These are phyloP conservation scores for Colletotrichum tabaci DNA, from an alignment of 2,329 filamentous ascomycete genomes.

Conservation along the genomic window DNA sequence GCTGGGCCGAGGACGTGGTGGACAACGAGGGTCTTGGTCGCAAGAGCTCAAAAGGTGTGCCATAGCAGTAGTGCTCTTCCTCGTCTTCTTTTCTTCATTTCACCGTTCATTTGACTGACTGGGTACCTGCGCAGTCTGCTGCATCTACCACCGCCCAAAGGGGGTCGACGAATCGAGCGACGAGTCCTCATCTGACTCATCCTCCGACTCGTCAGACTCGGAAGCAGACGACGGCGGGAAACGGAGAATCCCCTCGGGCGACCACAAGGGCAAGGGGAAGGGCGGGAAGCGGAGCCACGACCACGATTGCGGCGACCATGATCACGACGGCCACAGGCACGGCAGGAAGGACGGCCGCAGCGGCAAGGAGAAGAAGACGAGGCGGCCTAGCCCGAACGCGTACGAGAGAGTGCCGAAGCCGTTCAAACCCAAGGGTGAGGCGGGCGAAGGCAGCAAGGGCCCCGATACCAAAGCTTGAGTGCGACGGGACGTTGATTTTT, in stretches of 20 bases:
- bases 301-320: slow-evolving; percentile 55
- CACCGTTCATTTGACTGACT: not conserved
- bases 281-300: slow-evolving; percentile 56
- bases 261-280: slow-evolving; percentile 57
- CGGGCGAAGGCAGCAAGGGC: slow-evolving; percentile 43
- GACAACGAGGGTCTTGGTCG: slow-evolving; percentile 96
- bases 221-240: slow-evolving; percentile 60
- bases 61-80: not conserved
- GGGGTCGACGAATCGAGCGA: slow-evolving; percentile 86
- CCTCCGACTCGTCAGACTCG: slow-evolving; percentile 64
- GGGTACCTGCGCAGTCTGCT: slow-evolving; percentile 79
- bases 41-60: slow-evolving; percentile 91
- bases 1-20: slow-evolving; percentile 93
- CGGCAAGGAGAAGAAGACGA: slow-evolving; percentile 58
- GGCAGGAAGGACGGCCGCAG: slow-evolving; percentile 45
- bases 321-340: slow-evolving; percentile 53
- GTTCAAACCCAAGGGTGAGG: slow-evolving; percentile 53
- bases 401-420: slow-evolving; percentile 80
- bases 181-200: slow-evolving; percentile 73
- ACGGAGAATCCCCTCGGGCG: slow-evolving; percentile 46
- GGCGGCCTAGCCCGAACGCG: slow-evolving; percentile 80
- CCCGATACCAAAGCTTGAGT: slow-evolving; percentile 13
- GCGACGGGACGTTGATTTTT: not conserved
- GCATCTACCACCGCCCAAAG: slow-evolving; percentile 94
- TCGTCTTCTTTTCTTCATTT: not conserved